Base-by-base conservation (phyloP, 2,329 filamentous ascomycete genomes). In the Chaetomium globosum region DNA sequence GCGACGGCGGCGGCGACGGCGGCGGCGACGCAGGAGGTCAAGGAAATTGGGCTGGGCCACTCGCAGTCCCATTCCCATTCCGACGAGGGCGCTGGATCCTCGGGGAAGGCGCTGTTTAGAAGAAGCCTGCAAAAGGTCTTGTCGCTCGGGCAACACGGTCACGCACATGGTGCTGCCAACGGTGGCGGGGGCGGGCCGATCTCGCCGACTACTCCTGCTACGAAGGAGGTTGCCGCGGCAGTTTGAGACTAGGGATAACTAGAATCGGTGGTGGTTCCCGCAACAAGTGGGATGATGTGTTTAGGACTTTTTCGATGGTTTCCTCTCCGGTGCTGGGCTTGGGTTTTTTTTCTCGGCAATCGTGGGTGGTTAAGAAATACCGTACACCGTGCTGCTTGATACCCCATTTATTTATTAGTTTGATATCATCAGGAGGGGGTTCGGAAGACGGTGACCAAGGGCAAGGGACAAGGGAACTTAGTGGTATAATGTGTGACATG, bases 111-210 rank as follows among this genome's bases (percentile, higher is more conserved):
- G n/a, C 33, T 61, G 23, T 67, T 83, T 51, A 74, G 81, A 61
- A 76, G 77, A 65, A 83, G 82, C 68, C 67, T 83, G 65, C 80
- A 82, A 65, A 77, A 76, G 68, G 81, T 80, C 3, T 73, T 83
- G 5, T 79, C 79, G 30, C 74, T 82, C 31, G 78, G 78, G 3
- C 61, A 72, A 54, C 64, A 68, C 39, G 61, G 61, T 3, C 65
- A 65, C 33, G 54, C 55, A 3, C 39, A 55, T 12, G 21, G 36
- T 21, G 33, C n/a, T 21, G 54, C 55, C 10, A 51, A 53, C 46
- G 63, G 57, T 28, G 30, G 31, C 9, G 56, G n/a, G 26, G 49
- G n/a, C n/a, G 51, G 9, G 31, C 36, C 65, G 26, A 21, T 63
- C 2, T 59, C 63, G 30, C 63, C 65, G n/a, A 59, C 63, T 26